These are phyloP conservation scores for Saccharomycopsis sp. DNA, from an alignment of 805 yeast species.

Conservation along the genomic window DNA sequence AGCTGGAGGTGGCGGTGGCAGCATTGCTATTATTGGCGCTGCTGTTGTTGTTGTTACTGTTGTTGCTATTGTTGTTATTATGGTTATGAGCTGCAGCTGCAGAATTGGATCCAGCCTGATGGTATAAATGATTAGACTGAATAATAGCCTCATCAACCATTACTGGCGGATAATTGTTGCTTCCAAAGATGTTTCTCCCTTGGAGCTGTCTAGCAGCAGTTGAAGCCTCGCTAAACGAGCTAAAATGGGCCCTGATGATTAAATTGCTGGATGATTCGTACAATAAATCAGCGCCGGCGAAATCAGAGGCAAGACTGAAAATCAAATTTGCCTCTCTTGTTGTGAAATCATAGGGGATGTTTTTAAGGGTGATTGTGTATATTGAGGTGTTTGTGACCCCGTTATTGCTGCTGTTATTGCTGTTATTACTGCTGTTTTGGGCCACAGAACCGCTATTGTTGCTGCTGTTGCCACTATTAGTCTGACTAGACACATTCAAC, in stretches of 20 bases:
- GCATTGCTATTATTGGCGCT: not conserved
- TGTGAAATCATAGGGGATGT: conserved; percentile 58
- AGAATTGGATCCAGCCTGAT: not conserved
- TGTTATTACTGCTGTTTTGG: conserved; percentile 11
- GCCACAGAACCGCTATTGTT: not conserved
- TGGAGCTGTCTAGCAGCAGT: conserved; percentile 13
- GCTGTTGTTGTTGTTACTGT: not conserved
- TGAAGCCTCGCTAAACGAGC: conserved; percentile 11
- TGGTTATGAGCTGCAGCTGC: no score
- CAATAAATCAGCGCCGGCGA: conserved; percentile 42
- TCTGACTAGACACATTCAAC: conserved; percentile 5
- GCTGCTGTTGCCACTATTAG: not conserved
- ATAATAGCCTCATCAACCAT: conserved; percentile 7
- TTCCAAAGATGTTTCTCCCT: conserved; percentile 15
- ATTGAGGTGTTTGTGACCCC: conserved; percentile 10
- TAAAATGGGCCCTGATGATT: conserved; percentile 12
- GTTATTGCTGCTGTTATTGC: conserved; percentile 13
- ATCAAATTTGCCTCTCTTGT: conserved; percentile 60
- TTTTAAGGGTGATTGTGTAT: conserved; percentile 39
- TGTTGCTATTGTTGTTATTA: not conserved
- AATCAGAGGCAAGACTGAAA: conserved; percentile 65
- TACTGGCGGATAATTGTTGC: conserved; percentile 11
- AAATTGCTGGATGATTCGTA: conserved; percentile 27
- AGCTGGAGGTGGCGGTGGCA: not conserved
- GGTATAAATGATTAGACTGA: not conserved